Percentiles rank a stretch among this genome's conserved stretches.
These are phyloP conservation scores for Paecilomyces sp. DNA, from an alignment of 2,329 filamentous ascomycete species.

Conservation along the genomic window DNA sequence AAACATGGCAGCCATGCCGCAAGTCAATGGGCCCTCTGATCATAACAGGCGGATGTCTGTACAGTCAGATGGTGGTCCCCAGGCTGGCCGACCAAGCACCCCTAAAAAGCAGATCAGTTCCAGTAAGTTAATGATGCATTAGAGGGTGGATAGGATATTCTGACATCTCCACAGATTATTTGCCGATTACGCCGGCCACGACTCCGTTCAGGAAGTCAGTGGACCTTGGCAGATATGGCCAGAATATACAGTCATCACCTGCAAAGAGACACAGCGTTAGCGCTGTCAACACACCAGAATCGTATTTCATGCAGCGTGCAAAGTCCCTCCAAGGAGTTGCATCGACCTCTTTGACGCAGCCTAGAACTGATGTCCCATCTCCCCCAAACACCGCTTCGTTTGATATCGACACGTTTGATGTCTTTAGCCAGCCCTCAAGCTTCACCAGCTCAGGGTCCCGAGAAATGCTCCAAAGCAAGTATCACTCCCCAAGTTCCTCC, in stretches of 20 bases:
- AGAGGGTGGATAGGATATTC: conserved; percentile 1
- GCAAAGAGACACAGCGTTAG: conserved; percentile 28
- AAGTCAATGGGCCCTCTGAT: conserved; percentile 13
- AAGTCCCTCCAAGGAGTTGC: conserved; percentile 41
- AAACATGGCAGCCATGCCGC: conserved; percentile 14
- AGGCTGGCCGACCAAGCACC: conserved; percentile 50
- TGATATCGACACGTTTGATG: conserved; percentile 41
- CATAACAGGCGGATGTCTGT: conserved; percentile 28
- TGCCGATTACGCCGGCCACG: conserved; percentile 61
- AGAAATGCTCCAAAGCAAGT: conserved; percentile 34
- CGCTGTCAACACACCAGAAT: conserved; percentile 24
- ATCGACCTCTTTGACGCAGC: conserved; percentile 22
- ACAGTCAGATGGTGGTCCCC: conserved; percentile 29
- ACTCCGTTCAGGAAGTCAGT: conserved; percentile 47
- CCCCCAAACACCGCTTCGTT: conserved; percentile 49
- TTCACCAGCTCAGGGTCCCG: conserved; percentile 19
- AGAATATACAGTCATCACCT: conserved; percentile 33
- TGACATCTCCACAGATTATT: conserved; percentile 44
- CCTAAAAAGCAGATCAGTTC: conserved; percentile 54
- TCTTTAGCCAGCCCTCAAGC: conserved; percentile 41
- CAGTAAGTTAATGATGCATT: conserved; percentile 40
- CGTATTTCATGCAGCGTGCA: conserved; percentile 37
- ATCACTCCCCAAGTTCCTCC: conserved; percentile 30
- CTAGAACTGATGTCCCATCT: conserved; percentile 45
- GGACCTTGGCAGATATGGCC: conserved; percentile 29